These are phyloP conservation scores for Podospora conica DNA, from an alignment of 495 filamentous ascomycete species.

Conservation along the genomic window DNA sequence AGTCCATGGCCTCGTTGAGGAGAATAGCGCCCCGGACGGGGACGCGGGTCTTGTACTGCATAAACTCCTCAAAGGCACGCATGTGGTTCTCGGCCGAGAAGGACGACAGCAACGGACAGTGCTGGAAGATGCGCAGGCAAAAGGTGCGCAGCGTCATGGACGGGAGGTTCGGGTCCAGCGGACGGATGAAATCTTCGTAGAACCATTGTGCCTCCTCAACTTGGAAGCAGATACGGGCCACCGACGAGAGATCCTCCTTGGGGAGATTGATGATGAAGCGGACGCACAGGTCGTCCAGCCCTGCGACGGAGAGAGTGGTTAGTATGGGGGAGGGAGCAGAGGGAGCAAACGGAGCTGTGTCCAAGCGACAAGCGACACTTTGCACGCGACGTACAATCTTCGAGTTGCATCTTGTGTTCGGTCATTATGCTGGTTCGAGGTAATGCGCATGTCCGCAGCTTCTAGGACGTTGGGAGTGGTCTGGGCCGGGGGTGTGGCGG, in stretches of 20 bases:
- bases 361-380: not conserved
- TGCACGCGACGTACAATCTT: conserved; percentile 64
- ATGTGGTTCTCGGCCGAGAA: conserved; percentile 72
- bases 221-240: conserved; percentile 94
- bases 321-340: conserved; percentile 23
- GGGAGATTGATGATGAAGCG: conserved; percentile 95
- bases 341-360: not conserved
- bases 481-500: not conserved
- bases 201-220: conserved; percentile 99
- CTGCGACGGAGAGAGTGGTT: conserved; percentile 37
- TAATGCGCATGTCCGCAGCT: conserved; percentile 29
- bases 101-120: conserved; percentile 78
- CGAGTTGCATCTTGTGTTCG: conserved; percentile 74
- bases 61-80: conserved; percentile 79
- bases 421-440: conserved; percentile 52
- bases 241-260: conserved; percentile 76
- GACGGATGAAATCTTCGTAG: conserved; percentile 98
- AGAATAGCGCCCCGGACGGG: conserved; percentile 91
- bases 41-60: conserved; percentile 88
- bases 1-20: conserved; percentile 85
- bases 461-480: not conserved
- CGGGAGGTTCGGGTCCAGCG: conserved; percentile 75
- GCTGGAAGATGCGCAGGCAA: conserved; percentile 80
- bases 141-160: conserved; percentile 78
- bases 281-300: conserved; percentile 93